Evolutionary conservation across 163 green algal species (phyloP).

Genomic region (Scenedesmus sp.): DNA sequence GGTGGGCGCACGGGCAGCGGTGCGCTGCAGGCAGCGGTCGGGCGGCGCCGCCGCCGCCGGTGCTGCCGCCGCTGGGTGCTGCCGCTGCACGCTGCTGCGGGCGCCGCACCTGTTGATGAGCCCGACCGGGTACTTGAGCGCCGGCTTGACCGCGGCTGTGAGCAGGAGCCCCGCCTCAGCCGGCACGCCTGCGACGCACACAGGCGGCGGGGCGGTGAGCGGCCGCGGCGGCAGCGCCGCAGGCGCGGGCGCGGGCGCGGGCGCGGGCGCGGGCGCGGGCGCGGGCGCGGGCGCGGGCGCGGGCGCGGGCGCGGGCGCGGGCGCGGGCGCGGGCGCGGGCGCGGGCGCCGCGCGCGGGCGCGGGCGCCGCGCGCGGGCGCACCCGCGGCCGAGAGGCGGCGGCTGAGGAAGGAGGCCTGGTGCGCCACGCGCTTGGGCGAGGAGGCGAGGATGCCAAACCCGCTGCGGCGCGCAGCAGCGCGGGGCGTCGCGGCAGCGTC

Average conservation of each 20-base stretch:
- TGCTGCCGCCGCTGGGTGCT: neutral
- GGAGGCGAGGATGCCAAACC: conserved; percentile 9
- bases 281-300: too few species aligned
- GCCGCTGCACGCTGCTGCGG: neutral
- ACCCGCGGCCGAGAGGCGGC: neutral
- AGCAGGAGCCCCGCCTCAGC: conserved; percentile 33
- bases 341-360: too few species aligned
- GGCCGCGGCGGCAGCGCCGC: neutral
- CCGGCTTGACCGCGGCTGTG: conserved; percentile 20
- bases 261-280: too few species aligned
- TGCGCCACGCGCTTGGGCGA: neutral
- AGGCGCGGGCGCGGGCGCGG: too few species aligned
- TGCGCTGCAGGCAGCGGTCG: neutral
- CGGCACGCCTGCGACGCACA: neutral
- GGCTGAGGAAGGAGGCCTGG: neutral
- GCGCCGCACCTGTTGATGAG: conserved; percentile 1
- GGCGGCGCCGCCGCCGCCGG: neutral
- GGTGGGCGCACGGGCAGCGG: neutral
- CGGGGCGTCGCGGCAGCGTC: neutral
- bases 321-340: too few species aligned
- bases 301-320: too few species aligned
- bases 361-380: too few species aligned
- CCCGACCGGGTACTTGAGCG: neutral
- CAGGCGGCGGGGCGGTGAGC: neutral
- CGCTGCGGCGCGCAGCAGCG: neutral